Evolutionary conservation across 2,329 filamentous ascomycete genomes (phyloP), one percentile per base, ranked within the genome.

Genomic region (Daldinia sp.): DNA sequence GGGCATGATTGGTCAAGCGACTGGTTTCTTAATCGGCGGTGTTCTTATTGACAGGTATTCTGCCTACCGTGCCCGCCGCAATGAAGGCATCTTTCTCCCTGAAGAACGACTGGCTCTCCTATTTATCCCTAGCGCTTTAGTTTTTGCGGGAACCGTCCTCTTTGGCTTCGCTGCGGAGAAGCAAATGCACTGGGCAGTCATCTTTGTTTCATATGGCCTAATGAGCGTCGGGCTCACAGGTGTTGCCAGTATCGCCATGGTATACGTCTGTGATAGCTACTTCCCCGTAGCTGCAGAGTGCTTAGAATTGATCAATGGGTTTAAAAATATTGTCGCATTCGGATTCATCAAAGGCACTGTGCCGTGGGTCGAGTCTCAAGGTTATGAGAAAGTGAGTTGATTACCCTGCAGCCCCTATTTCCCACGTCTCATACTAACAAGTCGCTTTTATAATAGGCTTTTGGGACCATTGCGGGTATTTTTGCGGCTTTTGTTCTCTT

Each of bases 191-290:
- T 61, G 58, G 58, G 43, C 51, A 1, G 51, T 56, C 9, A 51
- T 61, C 19, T 61, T 61, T 23, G 27, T 39, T 7, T 51, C 58
- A 13, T 61, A 61, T 25, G 58, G 58, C 6, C 35, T 61, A 13
- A 51, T 61, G 35, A 61, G 58, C 21, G 58, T 61, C 34, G 58
- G 58, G 1, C 29, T 61, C 7, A 61, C 58, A 5, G 58, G 58
- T 9, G 53, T 52, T 27, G 58, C 58, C 9, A 56, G 51, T 21
- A 61, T 61, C n/a, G 50, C 58, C 11, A 61, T 61, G 58, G 49
- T 47, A 51, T 61, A 61, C 4, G 58, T 61, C n/a, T 61, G 58
- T 32, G 58, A 61, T 17, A 55, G 58, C 45, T 61, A 61, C 29
- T 61, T 61, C 15, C 58, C 58, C 5, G 51, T 61, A 13, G 52